phyloP scores from a whole-genome alignment of 2,329 filamentous ascomycete species.

The Didymella segeticola region DNA sequence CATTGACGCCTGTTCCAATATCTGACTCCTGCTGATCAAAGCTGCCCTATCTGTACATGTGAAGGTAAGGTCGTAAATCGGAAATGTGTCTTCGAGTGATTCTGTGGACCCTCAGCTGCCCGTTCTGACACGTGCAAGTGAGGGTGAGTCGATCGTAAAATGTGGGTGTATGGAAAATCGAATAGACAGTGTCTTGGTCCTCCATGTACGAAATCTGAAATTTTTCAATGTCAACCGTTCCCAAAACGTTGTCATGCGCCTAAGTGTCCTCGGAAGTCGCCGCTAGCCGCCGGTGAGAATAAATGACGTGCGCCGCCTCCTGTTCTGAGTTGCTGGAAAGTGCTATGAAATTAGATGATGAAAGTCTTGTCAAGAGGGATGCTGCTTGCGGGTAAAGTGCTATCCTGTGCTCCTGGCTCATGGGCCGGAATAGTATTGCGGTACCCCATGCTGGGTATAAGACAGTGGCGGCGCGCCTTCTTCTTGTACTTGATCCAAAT shows the following conservation, averaged over 20 bases:
- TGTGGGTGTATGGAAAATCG: neutral
- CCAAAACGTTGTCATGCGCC: slow-evolving; percentile 6
- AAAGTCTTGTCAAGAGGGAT: neutral
- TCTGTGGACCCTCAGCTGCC: neutral
- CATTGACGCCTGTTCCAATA: slow-evolving; percentile 3
- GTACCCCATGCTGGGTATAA: slow-evolving; percentile 36
- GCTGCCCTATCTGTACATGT: slow-evolving; percentile 26
- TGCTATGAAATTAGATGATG: neutral
- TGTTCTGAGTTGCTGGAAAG: neutral
- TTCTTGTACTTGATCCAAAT: slow-evolving; percentile 46
- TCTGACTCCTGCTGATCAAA: neutral
- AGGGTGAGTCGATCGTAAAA: neutral
- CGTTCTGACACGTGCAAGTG: neutral
- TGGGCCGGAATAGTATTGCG: slow-evolving; percentile 41
- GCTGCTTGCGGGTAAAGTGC: neutral
- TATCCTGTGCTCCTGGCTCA: neutral
- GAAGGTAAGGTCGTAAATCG: slow-evolving; percentile 1
- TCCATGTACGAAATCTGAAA: neutral
- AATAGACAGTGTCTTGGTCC: neutral
- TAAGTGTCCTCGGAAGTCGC: neutral
- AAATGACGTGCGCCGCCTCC: neutral
- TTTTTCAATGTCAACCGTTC: neutral
- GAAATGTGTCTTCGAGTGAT: neutral
- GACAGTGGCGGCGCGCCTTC: slow-evolving; percentile 40
- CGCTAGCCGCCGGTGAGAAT: neutral